These are phyloP conservation scores for Microcera coccophila DNA, from an alignment of 2,329 filamentous ascomycete species.

Conservation along the genomic window DNA sequence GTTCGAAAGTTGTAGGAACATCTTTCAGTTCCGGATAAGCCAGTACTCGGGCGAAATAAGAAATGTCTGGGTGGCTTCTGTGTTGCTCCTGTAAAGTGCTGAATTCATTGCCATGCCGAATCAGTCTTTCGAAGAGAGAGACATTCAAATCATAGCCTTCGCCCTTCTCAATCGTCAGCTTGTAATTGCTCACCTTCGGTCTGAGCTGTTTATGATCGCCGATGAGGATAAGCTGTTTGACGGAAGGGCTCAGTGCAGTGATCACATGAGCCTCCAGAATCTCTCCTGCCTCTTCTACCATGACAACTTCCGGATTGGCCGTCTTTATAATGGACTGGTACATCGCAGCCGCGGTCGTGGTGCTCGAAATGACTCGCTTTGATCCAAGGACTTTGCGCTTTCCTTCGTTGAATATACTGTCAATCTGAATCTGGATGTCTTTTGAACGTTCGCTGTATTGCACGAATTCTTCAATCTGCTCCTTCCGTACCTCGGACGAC, in stretches of 20 bases:
- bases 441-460: conserved; percentile 41
- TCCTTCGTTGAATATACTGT: conserved; percentile 41
- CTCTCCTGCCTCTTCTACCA: conserved; percentile 72
- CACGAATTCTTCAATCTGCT: conserved; percentile 43
- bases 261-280: conserved; percentile 64
- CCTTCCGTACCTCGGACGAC: conserved; percentile 44
- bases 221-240: conserved; percentile 64
- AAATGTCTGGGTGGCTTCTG: conserved; percentile 66
- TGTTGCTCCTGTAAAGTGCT: conserved; percentile 59
- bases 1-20: conserved; percentile 43
- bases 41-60: conserved; percentile 50
- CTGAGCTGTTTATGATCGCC: conserved; percentile 71
- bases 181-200: conserved; percentile 61
- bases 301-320: conserved; percentile 54
- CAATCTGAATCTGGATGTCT: conserved; percentile 36
- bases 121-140: conserved; percentile 66
- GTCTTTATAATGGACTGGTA: conserved; percentile 51
- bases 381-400: conserved; percentile 42
- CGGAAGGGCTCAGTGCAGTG: conserved; percentile 51
- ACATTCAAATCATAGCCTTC: conserved; percentile 63
- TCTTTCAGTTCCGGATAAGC: conserved; percentile 62
- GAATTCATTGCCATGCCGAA: conserved; percentile 51
- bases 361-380: conserved; percentile 64
- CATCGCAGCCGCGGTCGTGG: conserved; percentile 66
- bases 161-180: conserved; percentile 58